Evolutionary conservation across 2,329 filamentous ascomycete genomes (phyloP), one percentile per base, ranked within the genome.

Genomic region (Hypoxylon sp.): DNA sequence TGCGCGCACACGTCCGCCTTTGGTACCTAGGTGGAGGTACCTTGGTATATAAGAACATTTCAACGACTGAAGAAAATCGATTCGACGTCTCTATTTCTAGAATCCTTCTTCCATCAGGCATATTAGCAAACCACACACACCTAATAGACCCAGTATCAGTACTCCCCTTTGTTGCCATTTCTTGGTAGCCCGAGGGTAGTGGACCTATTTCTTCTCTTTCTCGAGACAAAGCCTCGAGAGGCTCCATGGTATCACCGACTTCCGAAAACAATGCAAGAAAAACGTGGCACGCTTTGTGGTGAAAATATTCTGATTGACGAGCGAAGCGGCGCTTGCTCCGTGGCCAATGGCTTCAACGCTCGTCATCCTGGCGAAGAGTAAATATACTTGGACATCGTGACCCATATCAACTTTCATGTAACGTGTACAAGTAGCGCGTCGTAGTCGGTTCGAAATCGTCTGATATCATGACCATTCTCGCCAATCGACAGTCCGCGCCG

Each of bases 221-320:
- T 18, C 35, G 13, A 2, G n/a, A 70, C 64, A 70, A 70, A 70
- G 67, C 31, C 35, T 48, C 24, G 48, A 58, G 48, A 33, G 35
- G 45, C 55, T 42, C 26, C n/a, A n/a, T n/a, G 52, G 37, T 29
- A 26, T 48, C 23, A 21, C 15, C 20, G 20, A 18, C 46, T 69
- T 69, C 68, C 69, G 68, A 35, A 69, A 69, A 70, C 68, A 70
- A 70, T 67, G 57, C 38, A 40, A 33, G 29, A 56, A 33, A 33
- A 56, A 38, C n/a, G 26, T 21, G 48, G 20, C 37, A 51, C 29
- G 55, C 62, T 70, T 68, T 68, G 62, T 67, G 24, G 42, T 51
- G 33, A 9, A 27, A 31, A 20, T 46, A 40, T 38, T 61, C 13
- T 52, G 50, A 62, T 66, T 60, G 48, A 63, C 29, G 59, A 17